phyloP scores from a whole-genome alignment of 129 eudicot genomes.

The Saussurea involucrata region DNA sequence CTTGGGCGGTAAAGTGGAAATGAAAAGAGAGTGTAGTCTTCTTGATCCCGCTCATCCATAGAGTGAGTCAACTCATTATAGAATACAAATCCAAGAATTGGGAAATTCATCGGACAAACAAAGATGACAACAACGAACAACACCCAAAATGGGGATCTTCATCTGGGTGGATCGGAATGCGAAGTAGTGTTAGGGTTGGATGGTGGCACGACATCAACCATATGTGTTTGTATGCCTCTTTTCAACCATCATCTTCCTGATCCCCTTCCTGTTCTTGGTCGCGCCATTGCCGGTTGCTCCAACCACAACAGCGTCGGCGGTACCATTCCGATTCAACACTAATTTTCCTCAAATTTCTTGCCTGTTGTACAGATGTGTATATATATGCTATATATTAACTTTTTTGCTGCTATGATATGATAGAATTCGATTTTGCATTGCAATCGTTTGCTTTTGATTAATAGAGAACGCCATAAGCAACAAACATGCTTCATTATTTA shows the following conservation, averaged over 20 bases:
- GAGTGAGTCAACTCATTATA: not conserved
- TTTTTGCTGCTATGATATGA: not conserved
- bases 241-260: slow-evolving; percentile 35
- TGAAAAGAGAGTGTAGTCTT: not conserved
- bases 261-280: slow-evolving; percentile 58
- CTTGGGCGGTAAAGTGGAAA: slow-evolving; percentile 12
- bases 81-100: not conserved
- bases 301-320: slow-evolving; percentile 93
- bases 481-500: not conserved
- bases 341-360: no score
- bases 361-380: no score
- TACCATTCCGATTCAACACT: slow-evolving; percentile 3
- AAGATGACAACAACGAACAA: not conserved
- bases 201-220: slow-evolving; percentile 79
- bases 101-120: not conserved
- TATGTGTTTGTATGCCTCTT: slow-evolving; percentile 65
- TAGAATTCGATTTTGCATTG: not conserved
- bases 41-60: not conserved
- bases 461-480: not conserved
- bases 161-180: not conserved
- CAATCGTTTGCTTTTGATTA: not conserved
- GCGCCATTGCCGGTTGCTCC: slow-evolving; percentile 83
- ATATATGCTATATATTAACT: no score
- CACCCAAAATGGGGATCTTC: slow-evolving; percentile 6
- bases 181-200: slow-evolving; percentile 65